Evolutionary conservation across 768 basidiomycete species (phyloP).

Genomic region (Pleurotus salmoneostramineus): DNA sequence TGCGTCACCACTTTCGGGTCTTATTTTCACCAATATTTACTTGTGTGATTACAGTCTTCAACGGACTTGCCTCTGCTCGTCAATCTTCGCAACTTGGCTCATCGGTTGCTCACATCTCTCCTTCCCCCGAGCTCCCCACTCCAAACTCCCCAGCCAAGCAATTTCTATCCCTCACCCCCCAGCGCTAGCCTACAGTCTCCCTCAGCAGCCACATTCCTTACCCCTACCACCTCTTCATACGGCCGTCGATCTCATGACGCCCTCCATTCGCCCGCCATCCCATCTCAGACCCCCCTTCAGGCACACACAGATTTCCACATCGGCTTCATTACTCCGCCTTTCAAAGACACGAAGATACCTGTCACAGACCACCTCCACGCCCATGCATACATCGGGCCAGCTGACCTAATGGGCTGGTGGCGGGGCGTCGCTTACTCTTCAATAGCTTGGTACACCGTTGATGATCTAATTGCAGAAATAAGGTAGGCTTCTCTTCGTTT

Average conservation of each 20-base stretch:
- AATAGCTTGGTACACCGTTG: conserved; percentile 71
- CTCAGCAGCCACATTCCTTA: conserved; percentile 8
- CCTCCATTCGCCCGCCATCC: background rate
- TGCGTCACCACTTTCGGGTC: conserved; percentile 25
- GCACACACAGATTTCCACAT: conserved; percentile 45
- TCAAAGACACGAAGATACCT: conserved; percentile 74
- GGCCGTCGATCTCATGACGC: conserved; percentile 9
- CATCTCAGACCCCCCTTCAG: conserved; percentile 22
- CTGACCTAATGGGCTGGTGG: conserved; percentile 73
- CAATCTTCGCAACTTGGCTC: conserved; percentile 54
- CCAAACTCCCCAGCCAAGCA: conserved; percentile 19
- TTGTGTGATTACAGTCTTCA: conserved; percentile 47
- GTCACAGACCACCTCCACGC: conserved; percentile 77
- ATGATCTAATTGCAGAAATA: conserved; percentile 80
- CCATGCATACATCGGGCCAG: conserved; percentile 66
- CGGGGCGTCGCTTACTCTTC: conserved; percentile 62
- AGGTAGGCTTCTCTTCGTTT: conserved; percentile 39
- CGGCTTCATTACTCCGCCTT: conserved; percentile 77
- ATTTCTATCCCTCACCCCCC: background rate
- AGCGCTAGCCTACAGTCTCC: conserved; percentile 8
- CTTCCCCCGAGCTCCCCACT: conserved; percentile 32
- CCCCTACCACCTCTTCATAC: conserved; percentile 18
- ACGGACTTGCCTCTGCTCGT: conserved; percentile 73
- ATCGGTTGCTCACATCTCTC: conserved; percentile 49
- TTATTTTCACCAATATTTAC: background rate